Percentiles rank a stretch among this genome's conserved stretches.
phyloP scores from a whole-genome alignment of 805 yeast species.

The Candida coquimbonensis region DNA sequence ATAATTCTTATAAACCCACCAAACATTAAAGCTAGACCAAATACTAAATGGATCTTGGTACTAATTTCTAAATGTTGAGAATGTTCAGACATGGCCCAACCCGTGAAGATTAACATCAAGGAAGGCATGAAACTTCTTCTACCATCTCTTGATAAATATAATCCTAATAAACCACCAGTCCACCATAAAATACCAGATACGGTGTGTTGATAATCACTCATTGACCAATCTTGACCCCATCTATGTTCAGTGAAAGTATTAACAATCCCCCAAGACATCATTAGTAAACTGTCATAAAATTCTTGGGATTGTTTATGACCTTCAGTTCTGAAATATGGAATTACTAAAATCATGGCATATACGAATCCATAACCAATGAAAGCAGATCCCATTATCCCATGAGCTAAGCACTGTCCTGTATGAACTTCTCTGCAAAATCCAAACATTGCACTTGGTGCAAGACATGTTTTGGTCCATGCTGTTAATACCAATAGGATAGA shows the following conservation, averaged over 20 bases:
- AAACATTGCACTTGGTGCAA: slow-evolving; percentile 77
- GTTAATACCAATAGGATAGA: slow-evolving; percentile 42
- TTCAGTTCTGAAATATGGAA: slow-evolving; percentile 66
- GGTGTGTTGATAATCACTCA: slow-evolving; percentile 93
- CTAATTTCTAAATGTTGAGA: slow-evolving; percentile 68
- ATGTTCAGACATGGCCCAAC: slow-evolving; percentile 93
- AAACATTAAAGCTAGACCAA: slow-evolving; percentile 71
- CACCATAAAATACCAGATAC: slow-evolving; percentile 97
- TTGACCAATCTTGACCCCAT: slow-evolving; percentile 93
- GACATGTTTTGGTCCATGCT: slow-evolving; percentile 74
- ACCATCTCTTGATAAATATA: slow-evolving; percentile 64
- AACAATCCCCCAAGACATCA: slow-evolving; percentile 86
- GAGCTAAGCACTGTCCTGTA: slow-evolving; percentile 94
- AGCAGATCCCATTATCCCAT: slow-evolving; percentile 93
- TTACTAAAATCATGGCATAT: slow-evolving; percentile 53
- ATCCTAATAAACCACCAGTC: slow-evolving; percentile 86
- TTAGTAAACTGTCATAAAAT: slow-evolving; percentile 71
- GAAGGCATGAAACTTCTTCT: slow-evolving; percentile 75
- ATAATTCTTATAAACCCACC: slow-evolving; percentile 74
- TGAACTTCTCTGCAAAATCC: slow-evolving; percentile 83
- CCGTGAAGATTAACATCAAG: slow-evolving; percentile 75
- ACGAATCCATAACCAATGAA: slow-evolving; percentile 77
- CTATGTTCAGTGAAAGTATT: slow-evolving; percentile 95
- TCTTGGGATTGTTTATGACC: slow-evolving; percentile 63
- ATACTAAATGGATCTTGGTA: slow-evolving; percentile 81